Conservation (phyloP, 768 basidiomycete genomes). For the Suillus hirtellus region DNA sequence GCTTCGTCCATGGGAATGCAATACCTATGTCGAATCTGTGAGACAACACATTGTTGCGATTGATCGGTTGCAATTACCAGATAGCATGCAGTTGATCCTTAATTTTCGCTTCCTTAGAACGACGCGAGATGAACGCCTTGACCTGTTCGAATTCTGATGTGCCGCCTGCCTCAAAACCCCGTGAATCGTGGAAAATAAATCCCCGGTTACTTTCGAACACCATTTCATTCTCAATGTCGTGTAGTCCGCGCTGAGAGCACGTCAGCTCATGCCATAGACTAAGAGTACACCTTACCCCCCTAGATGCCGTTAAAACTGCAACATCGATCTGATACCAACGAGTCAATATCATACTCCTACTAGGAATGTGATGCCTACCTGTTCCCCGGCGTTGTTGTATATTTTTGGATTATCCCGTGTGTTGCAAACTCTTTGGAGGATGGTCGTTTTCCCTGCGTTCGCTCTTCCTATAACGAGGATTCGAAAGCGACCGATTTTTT, state of each 20-base stretch:
- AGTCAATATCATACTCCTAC: neutral
- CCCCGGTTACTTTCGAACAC: too few relatives aligned
- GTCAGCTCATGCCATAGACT: neutral
- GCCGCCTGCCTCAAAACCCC: too few relatives aligned
- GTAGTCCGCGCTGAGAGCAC: too few relatives aligned
- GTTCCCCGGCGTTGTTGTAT: constrained; percentile 19
- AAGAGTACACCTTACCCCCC: neutral
- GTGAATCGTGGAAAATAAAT: too few relatives aligned
- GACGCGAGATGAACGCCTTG: too few relatives aligned
- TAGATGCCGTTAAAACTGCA: neutral
- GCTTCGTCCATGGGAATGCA: constrained; percentile 34
- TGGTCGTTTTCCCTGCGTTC: constrained; percentile 43
- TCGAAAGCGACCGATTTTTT: constrained; percentile 29
- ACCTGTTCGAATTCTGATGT: too few relatives aligned
- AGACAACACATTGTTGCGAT: neutral
- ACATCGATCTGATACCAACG: constrained; percentile 5
- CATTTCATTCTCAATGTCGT: too few relatives aligned
- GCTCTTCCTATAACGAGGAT: constrained; percentile 43
- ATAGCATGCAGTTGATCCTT: constrained; percentile 39
- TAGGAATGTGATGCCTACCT: constrained; percentile 12
- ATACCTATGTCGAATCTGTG: constrained; percentile 33
- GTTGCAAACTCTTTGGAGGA: constrained; percentile 39
- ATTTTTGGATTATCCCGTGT: constrained; percentile 34
- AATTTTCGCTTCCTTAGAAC: too few relatives aligned
- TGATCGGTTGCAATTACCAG: constrained; percentile 29